phyloP scores from a whole-genome alignment of 768 basidiomycete species.

The Rhizopogon vesiculosus region DNA sequence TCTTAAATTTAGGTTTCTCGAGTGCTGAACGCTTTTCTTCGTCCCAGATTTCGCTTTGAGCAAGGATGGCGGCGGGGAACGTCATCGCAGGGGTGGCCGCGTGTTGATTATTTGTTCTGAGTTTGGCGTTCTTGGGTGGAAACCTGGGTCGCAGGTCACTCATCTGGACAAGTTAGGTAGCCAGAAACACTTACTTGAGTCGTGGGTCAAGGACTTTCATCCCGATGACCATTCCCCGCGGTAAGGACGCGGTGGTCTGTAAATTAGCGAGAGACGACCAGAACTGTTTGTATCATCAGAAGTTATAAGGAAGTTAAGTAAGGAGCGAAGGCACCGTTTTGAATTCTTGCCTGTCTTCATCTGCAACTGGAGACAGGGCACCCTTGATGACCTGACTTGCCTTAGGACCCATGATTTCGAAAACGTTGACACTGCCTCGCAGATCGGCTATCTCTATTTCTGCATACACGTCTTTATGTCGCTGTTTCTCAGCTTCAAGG shows the following conservation, averaged over 20 bases:
- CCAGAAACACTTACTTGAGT: slow-evolving; percentile 53
- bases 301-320: neutral
- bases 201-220: slow-evolving; percentile 84
- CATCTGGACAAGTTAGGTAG: neutral
- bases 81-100: slow-evolving; percentile 25
- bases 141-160: slow-evolving; percentile 45
- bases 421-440: slow-evolving; percentile 66
- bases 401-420: slow-evolving; percentile 89
- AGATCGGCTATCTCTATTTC: slow-evolving; percentile 69
- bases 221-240: slow-evolving; percentile 74
- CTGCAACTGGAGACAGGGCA: slow-evolving; percentile 44
- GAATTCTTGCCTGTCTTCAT: slow-evolving; percentile 51
- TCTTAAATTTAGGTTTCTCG: slow-evolving; percentile 64
- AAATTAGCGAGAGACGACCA: slow-evolving; percentile 61
- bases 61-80: slow-evolving; percentile 54
- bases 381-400: slow-evolving; percentile 71
- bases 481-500: slow-evolving; percentile 33
- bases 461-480: slow-evolving; percentile 13
- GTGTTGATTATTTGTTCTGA: slow-evolving; percentile 25
- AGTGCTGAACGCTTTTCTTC: slow-evolving; percentile 41
- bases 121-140: slow-evolving; percentile 73
- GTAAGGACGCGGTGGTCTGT: slow-evolving; percentile 61
- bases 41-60: slow-evolving; percentile 69
- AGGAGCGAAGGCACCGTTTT: slow-evolving; percentile 38
- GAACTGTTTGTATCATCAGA: slow-evolving; percentile 11